Percentiles rank a stretch among this genome's conserved stretches.
These are phyloP conservation scores for Sclerotinia trifoliorum DNA, from an alignment of 2,329 filamentous ascomycete species.

Conservation along the genomic window DNA sequence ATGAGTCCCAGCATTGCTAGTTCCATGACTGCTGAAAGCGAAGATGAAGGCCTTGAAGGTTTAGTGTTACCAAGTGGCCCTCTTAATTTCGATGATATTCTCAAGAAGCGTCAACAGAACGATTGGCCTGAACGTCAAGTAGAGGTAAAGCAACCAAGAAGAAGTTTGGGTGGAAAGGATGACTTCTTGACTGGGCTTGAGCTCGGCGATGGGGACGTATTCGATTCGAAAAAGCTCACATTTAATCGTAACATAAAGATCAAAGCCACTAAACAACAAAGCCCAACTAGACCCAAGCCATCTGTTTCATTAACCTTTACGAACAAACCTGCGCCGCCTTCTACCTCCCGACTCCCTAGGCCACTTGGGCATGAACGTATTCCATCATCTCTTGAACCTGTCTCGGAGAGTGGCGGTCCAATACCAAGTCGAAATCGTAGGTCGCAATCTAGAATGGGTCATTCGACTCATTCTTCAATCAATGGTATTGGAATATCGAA, in stretches of 20 bases:
- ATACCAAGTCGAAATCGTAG: slow-evolving; percentile 58
- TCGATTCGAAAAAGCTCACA: slow-evolving; percentile 76
- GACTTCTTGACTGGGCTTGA: slow-evolving; percentile 88
- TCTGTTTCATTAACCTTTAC: slow-evolving; percentile 90
- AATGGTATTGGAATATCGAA: slow-evolving; percentile 62
- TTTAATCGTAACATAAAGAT: slow-evolving; percentile 90
- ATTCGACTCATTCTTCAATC: slow-evolving; percentile 67
- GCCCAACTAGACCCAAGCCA: slow-evolving; percentile 69
- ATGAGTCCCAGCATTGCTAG: slow-evolving; percentile 92
- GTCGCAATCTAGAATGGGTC: slow-evolving; percentile 66
- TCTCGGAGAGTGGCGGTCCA: slow-evolving; percentile 83
- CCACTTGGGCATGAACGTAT: slow-evolving; percentile 70
- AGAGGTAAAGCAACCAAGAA: slow-evolving; percentile 41
- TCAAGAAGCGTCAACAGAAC: slow-evolving; percentile 68
- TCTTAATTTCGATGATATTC: slow-evolving; percentile 75
- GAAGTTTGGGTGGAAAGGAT: slow-evolving; percentile 49
- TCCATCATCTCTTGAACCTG: slow-evolving; percentile 79
- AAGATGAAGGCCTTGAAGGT: slow-evolving; percentile 90
- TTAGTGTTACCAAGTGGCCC: slow-evolving; percentile 80
- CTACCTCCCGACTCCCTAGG: slow-evolving; percentile 73
- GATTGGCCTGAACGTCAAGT: slow-evolving; percentile 53
- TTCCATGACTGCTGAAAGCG: slow-evolving; percentile 86
- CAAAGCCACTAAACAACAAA: slow-evolving; percentile 67
- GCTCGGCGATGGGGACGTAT: slow-evolving; percentile 77
- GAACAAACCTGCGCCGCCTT: slow-evolving; percentile 60